Percentiles rank a stretch among this genome's conserved stretches.
phyloP scores from a whole-genome alignment of 2,329 filamentous ascomycete species.

The Venturia aucupariae region DNA sequence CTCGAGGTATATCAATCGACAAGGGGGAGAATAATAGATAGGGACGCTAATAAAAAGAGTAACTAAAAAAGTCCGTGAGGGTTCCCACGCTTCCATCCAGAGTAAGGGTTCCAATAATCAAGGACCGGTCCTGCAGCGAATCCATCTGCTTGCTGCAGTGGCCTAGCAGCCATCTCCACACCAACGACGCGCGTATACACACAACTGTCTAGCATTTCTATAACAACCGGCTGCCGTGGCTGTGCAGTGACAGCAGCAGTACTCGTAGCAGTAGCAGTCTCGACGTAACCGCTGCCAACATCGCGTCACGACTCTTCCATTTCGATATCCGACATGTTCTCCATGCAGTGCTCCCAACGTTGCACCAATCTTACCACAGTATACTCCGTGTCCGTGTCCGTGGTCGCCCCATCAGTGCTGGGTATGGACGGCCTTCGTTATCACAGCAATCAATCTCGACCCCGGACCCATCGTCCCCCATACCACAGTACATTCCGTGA shows the following conservation, averaged over 20 bases:
- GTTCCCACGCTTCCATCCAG: neutral
- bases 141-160: neutral
- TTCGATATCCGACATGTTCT: too few relatives aligned
- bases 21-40: neutral
- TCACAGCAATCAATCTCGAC: neutral
- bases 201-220: neutral
- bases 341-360: too few relatives aligned
- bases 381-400: too few relatives aligned
- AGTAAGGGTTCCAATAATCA: neutral
- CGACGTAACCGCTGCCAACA: too few relatives aligned
- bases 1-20: slow-evolving; percentile 1
- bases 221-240: neutral
- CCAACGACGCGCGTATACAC: slow-evolving; percentile 1
- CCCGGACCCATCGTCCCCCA: neutral
- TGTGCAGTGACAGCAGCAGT: neutral
- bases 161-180: neutral
- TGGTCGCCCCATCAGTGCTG: too few relatives aligned
- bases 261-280: too few relatives aligned
- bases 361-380: neutral
- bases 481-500: neutral
- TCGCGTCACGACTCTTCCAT: neutral
- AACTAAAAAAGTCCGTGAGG: neutral
- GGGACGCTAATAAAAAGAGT: neutral
- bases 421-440: too few relatives aligned
- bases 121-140: neutral